Evolutionary conservation across 176 grass and related monocot genomes (phyloP), one percentile per base, ranked within the genome.

Genomic region (Bromus sterilis): DNA sequence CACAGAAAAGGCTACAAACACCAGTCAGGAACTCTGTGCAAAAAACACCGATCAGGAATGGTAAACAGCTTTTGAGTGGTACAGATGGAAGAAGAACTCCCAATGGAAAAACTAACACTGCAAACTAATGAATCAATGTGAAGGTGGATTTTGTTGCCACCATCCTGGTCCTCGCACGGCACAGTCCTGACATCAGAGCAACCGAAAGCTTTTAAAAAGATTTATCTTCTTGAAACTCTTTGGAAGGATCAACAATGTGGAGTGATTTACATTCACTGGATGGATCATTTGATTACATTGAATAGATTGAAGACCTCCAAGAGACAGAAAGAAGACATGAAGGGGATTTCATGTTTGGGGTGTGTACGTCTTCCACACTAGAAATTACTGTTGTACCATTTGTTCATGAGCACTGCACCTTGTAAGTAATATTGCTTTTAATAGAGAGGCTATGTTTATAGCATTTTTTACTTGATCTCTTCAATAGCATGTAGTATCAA

Each of bases 1-100:
- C 77, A 62, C 82, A 89, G 75, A 94, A 78, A 91, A 91, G 59
- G 31, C 36, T 82, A 56, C 67, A 86, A 81, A 91, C 86, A 78
- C 92, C 86, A 56, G 73, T 74, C 67, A 91, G 55, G 56, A 79
- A 64, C 36, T 66, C 64, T 37, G 64, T 34, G 21, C 64, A 66
- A 66, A 66, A 86, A 80, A 91, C 88, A 79, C 91, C 85, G 39
- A 85, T 65, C 65, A 91, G 49, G 59, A 85, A 67, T 41, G 36
- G 77, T 14, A 88, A 73, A 58, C 81, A 85, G 5, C 42, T 56
- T 82, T 58, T 66, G 36, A 78, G 65, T 13, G 69, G 73, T 21
- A 78, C 42, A 14, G 87, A 60, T 72, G 83, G 74, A 66, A 86
- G 84, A 60, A 86, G 83, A 78, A 89, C 66, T 74, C 83, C 74